Base-by-base conservation (phyloP, 306 rosid genomes). In the Trifolium pratense region DNA sequence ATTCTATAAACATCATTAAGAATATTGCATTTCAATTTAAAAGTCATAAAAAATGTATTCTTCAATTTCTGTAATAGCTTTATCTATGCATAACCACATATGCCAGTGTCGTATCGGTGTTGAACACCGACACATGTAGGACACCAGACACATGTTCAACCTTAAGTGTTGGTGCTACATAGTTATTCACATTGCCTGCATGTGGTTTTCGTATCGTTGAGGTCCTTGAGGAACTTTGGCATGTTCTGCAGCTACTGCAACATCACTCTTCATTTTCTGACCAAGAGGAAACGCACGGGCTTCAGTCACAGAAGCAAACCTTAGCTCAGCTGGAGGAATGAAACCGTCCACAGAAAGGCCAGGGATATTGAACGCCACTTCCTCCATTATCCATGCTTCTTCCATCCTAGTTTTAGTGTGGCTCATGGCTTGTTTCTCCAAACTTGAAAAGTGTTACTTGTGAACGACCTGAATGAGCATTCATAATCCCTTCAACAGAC, bases 381-480 rank as follows among this genome's bases (percentile, higher is more conserved):
- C 98, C 87, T 94, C 98, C 29, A 94, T 90, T 3, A 97, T 84
- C 98, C 98, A 94, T 45, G 97, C 95, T 83, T 94, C 98, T 84
- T 94, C 98, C 98, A 94, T 94, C 79, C 95, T 83, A 9, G 98
- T 91, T 79, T 94, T 94, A 1, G 97, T 89, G 90, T 94, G 98
- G 78, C 97, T 91, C 98, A 94, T 84, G 40, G 98, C 96, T n/a
- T 8, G 98, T 94, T 80, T 94, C 98, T 67, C 98, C 98, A 63
- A 94, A 94, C 80, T 97, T 87, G 93, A 94, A 94, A 66, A 94
- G 97, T 10, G 98, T 94, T 63, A 89, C 98, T 9, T 89, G 91
- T 8, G 98, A 94, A 43, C 95, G 92, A 31, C 98, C 98, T 0
- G 97, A 89, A 76, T 94, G 98, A 68, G 98, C 98, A 13, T 91